Percentiles rank a stretch among this genome's conserved stretches.
Conservation (phyloP, 129 eudicot species). For the Kitagawia praeruptora region DNA sequence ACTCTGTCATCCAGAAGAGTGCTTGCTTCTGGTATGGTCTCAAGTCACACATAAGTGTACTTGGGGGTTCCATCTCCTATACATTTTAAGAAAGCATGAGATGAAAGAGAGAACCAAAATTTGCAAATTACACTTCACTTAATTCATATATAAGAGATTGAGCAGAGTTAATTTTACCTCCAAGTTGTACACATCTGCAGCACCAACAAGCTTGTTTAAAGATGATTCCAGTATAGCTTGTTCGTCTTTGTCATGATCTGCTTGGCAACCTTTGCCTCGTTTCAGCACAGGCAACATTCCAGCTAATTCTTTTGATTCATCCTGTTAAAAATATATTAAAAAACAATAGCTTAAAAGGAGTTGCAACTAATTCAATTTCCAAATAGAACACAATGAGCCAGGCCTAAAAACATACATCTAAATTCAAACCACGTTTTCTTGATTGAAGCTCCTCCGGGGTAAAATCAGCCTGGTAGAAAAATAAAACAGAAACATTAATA, state of each 20-base stretch:
- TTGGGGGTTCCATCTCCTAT: conserved; percentile 75
- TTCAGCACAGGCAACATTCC: conserved; percentile 31
- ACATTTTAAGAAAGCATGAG: not conserved
- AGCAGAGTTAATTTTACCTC: conserved; percentile 33
- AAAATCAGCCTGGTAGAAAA: conserved; percentile 56
- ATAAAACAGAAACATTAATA: not conserved
- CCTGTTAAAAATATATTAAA: conserved; percentile 24
- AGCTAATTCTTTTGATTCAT: conserved; percentile 34
- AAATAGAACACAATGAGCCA: not conserved
- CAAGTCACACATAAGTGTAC: conserved; percentile 54
- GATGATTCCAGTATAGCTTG: conserved; percentile 63
- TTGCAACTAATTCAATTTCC: not conserved
- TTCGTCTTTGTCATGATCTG: conserved; percentile 41
- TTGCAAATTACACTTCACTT: not conserved
- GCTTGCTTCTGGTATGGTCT: conserved; percentile 89
- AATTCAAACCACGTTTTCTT: conserved; percentile 47
- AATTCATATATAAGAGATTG: not conserved
- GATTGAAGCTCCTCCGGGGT: conserved; percentile 79
- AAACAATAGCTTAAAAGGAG: not conserved
- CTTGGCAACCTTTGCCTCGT: conserved; percentile 35
- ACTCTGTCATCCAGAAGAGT: conserved; percentile 79
- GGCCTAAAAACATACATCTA: conserved; percentile 38
- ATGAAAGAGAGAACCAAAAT: not conserved
- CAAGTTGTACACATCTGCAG: conserved; percentile 65
- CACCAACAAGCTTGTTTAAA: conserved; percentile 80